A percentile compares a stretch with the other conserved stretches of the same genome.
phyloP scores from a whole-genome alignment of 1,284 basidiomycete genomes.

The Hypsizygus ulmarius region DNA sequence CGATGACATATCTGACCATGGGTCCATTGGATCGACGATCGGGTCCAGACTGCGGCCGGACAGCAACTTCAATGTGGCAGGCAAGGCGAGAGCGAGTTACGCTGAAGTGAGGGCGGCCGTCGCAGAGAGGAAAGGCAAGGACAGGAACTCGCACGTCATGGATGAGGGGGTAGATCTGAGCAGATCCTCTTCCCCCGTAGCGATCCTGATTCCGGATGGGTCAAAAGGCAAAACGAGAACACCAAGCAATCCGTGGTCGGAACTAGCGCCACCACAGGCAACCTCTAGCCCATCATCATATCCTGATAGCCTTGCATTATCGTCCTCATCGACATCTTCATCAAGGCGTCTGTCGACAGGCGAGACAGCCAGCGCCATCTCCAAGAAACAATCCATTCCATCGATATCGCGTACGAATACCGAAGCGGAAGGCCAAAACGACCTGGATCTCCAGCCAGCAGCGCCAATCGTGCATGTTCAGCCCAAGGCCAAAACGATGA shows the following conservation, averaged over 20 bases:
- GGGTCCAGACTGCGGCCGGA: slow-evolving; percentile 35
- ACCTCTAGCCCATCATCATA: slow-evolving; percentile 11
- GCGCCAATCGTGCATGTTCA: slow-evolving; percentile 61
- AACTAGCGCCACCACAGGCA: slow-evolving; percentile 1
- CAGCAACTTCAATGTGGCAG: slow-evolving; percentile 27
- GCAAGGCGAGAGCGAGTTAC: slow-evolving; percentile 54
- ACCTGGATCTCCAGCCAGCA: slow-evolving; percentile 26
- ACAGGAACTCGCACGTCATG: slow-evolving; percentile 23
- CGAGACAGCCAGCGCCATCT: slow-evolving; percentile 7
- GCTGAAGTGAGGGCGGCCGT: slow-evolving; percentile 72
- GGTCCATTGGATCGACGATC: slow-evolving; percentile 38
- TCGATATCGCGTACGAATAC: slow-evolving; percentile 19
- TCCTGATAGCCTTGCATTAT: slow-evolving; percentile 15
- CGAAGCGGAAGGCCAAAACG: slow-evolving; percentile 20
- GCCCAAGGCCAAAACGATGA: slow-evolving; percentile 73
- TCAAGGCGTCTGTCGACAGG: slow-evolving; percentile 13
- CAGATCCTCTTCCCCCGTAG: slow-evolving; percentile 20
- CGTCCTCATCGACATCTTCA: slow-evolving; percentile 15
- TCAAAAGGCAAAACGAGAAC: slow-evolving; percentile 14
- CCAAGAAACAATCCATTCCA: slow-evolving; percentile 13
- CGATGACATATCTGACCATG: slow-evolving; percentile 46
- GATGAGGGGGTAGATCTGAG: slow-evolving; percentile 11
- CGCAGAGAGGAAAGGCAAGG: slow-evolving; percentile 54
- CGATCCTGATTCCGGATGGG: slow-evolving; percentile 19
- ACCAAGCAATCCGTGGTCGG: slow-evolving; percentile 14